phyloP scores from a whole-genome alignment of 208 protist genomes.

The Trypanosoma vivax region DNA sequence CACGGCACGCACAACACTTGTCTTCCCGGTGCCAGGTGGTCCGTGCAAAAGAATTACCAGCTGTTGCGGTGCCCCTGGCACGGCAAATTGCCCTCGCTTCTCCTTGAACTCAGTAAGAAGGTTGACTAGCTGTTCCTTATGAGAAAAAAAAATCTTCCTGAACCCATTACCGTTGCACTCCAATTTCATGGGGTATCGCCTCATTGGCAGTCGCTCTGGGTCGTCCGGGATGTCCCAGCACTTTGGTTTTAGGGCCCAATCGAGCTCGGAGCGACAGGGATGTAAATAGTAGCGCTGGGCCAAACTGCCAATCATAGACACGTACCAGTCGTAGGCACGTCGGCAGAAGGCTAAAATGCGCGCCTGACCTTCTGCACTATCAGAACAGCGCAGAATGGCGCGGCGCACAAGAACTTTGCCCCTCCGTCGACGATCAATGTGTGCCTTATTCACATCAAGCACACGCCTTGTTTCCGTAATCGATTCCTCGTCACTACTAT shows the following conservation, averaged over 20 bases:
- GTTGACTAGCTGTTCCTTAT: slow-evolving; percentile 58
- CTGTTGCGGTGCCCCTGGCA: slow-evolving; percentile 44
- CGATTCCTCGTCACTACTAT: slow-evolving; percentile 15
- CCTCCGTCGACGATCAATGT: slow-evolving; percentile 4
- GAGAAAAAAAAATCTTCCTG: slow-evolving; percentile 70
- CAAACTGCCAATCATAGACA: slow-evolving; percentile 7
- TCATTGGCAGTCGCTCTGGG: slow-evolving; percentile 9
- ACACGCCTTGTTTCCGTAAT: slow-evolving; percentile 7
- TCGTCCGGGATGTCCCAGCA: background rate
- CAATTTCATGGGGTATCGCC: slow-evolving; percentile 8
- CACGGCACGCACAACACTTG: slow-evolving; percentile 80
- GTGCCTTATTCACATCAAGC: background rate
- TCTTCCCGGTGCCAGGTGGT: slow-evolving; percentile 92
- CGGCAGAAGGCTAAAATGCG: slow-evolving; percentile 48
- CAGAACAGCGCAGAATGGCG: slow-evolving; percentile 13
- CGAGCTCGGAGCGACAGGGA: slow-evolving; percentile 17
- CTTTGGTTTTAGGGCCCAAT: background rate
- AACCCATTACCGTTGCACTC: slow-evolving; percentile 67
- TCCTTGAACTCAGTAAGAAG: slow-evolving; percentile 62
- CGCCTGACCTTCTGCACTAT: slow-evolving; percentile 7
- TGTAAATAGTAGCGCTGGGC: slow-evolving; percentile 39
- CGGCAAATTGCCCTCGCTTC: slow-evolving; percentile 53
- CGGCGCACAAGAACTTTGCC: slow-evolving; percentile 14
- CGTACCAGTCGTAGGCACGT: slow-evolving; percentile 53
- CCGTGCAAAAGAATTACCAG: slow-evolving; percentile 85